Evolutionary conservation across 2,329 filamentous ascomycete species (phyloP), one percentile per base, ranked within the genome.

Genomic region (Alternaria arborescens): DNA sequence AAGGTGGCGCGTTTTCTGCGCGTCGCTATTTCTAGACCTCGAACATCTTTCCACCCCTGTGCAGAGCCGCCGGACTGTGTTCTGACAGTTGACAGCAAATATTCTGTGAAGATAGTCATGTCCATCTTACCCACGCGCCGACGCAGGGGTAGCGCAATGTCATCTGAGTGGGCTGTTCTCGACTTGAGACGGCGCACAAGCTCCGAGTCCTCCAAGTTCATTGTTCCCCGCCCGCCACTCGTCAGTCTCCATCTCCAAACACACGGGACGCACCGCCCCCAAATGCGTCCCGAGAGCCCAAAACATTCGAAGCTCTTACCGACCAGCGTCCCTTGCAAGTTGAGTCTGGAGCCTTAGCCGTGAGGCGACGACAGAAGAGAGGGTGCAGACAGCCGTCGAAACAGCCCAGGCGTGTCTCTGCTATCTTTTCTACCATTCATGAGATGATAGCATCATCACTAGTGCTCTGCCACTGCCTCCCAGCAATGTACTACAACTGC

Each of bases 241-340:
- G 56, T 64, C 65, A 66, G 56, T 68, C 66, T 59, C 50, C 52
- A 55, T 66, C 53, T 47, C 50, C 46, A 53, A 18, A 62, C 40
- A 53, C 58, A 60, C 69, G 65, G 71, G 63, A 69, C 67, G 70
- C 70, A 70, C 68, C 70, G 73, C 71, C 73, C 73, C 72, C 67
- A 64, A 62, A 62, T 67, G 59, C 59, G 59, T 61, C 64, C 47
- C 43, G 41, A 30, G 36, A 55, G 50, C 56, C 58, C 55, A 51
- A 52, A 54, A 34, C 53, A n/a, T 18, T 38, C 52, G 48, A 58
- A 50, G 53, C 44, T 56, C 60, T 22, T 51, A 6, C 30, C 51
- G 52, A 42, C 48, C 46, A 58, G 62, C 48, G 60, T 43, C 58
- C 62, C 50, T 51, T 58, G 41, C 55, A 26, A 48, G 24, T 38